These are phyloP conservation scores for Pseudocercospora pini-densiflorae DNA, from an alignment of 2,329 filamentous ascomycete genomes.

Conservation along the genomic window DNA sequence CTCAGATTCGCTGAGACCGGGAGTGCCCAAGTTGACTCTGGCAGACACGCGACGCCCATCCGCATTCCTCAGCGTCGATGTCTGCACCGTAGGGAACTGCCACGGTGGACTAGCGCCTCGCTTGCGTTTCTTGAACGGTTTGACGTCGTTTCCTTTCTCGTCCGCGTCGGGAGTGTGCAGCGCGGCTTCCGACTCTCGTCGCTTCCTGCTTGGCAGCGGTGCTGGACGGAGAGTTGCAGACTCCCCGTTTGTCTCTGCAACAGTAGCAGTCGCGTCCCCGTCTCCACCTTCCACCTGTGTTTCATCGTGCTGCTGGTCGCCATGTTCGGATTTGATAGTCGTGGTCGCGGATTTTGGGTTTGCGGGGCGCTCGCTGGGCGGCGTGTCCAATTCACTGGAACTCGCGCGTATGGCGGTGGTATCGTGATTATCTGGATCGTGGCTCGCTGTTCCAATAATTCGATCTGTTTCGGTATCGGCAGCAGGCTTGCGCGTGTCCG, in stretches of 20 bases:
- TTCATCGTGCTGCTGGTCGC: slow-evolving; percentile 8
- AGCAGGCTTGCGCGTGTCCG: slow-evolving; percentile 21
- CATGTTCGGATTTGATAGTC: slow-evolving; percentile 15
- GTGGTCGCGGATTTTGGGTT: slow-evolving; percentile 12
- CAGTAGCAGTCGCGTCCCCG: neutral
- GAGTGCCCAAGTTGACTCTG: slow-evolving; percentile 34
- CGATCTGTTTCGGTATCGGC: slow-evolving; percentile 1
- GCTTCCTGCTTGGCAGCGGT: slow-evolving; percentile 35
- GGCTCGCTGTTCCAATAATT: slow-evolving; percentile 2
- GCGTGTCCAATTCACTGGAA: slow-evolving; percentile 4
- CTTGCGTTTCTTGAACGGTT: slow-evolving; percentile 66
- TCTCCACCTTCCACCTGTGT: slow-evolving; percentile 3
- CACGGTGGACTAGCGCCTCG: slow-evolving; percentile 39
- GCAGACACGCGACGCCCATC: slow-evolving; percentile 41
- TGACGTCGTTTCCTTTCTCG: slow-evolving; percentile 9
- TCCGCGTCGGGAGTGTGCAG: slow-evolving; percentile 22
- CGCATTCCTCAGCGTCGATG: slow-evolving; percentile 37
- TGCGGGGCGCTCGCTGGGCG: slow-evolving; percentile 2
- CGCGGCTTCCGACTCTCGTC: slow-evolving; percentile 34
- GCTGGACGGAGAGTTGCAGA: slow-evolving; percentile 31
- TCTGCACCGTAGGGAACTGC: slow-evolving; percentile 38
- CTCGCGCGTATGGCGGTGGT: neutral
- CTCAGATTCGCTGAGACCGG: slow-evolving; percentile 31
- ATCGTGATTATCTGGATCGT: neutral
- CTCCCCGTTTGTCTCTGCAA: slow-evolving; percentile 14